These are phyloP conservation scores for Chenopodium quinoa DNA, from an alignment of 148 eudicot genomes.

Conservation along the genomic window DNA sequence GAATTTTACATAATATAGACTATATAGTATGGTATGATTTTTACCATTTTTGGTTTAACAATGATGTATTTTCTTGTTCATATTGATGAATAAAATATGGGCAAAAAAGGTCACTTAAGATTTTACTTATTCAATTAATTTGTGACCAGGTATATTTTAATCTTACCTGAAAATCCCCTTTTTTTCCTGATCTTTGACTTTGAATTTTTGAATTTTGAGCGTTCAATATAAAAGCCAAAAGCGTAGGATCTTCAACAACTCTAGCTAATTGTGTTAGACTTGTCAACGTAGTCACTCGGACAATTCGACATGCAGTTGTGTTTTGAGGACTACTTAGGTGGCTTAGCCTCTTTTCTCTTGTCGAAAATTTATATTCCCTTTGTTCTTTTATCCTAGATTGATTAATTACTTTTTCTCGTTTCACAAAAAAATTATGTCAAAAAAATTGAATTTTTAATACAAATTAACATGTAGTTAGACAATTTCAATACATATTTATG, in stretches of 20 bases:
- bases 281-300: constrained; percentile 8
- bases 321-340: not conserved
- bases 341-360: not conserved
- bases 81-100: not conserved
- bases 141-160: not conserved
- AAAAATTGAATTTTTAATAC: too few relatives aligned
- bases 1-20: too few relatives aligned
- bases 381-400: too few relatives aligned
- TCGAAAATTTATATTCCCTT: too few relatives aligned
- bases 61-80: not conserved
- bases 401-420: not conserved
- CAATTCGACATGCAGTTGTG: constrained; percentile 14
- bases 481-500: too few relatives aligned
- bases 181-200: constrained; percentile 20
- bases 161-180: not conserved
- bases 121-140: not conserved
- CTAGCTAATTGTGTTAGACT: constrained; percentile 9
- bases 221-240: constrained; percentile 19
- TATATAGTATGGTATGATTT: too few relatives aligned
- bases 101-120: not conserved
- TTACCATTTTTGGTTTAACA: not conserved
- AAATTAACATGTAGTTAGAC: too few relatives aligned
- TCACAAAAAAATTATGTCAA: too few relatives aligned
- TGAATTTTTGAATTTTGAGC: constrained; percentile 15
- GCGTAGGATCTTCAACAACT: constrained; percentile 27